Evolutionary conservation across 2,329 filamentous ascomycete genomes (phyloP), one percentile per base, ranked within the genome.

Genomic region (Rutstroemia sydowiana): DNA sequence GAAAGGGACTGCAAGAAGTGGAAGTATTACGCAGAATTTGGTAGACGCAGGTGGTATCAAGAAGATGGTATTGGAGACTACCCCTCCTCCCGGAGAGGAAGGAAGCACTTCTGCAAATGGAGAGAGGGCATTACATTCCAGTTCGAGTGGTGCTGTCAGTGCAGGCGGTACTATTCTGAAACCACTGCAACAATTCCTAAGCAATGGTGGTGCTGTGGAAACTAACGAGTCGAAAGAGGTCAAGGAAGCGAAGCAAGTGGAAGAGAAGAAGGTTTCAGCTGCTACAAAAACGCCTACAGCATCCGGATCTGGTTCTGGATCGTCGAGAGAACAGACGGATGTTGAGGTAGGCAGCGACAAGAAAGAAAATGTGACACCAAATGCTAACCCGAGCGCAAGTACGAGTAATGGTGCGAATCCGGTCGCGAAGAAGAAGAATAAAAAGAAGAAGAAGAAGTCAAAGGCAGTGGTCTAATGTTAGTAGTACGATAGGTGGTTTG

Each of bases 1-100:
- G 45, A 71, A 71, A 31, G 73, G 76, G 8, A 72, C 75, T 4
- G 82, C 83, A 5, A 76, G 85, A 52, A 88, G 83, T 59, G 87
- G 87, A 26, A 88, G 84, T 65, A 88, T 91, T 60, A 89, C 86
- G 0, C 86, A 91, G 68, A 87, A 86, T 55, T 73, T 87, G n/a
- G 72, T 90, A 51, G 84, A 91, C 62, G 74, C 84, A 2, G 81
- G 84, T 51, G 87, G 87, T 2, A 77, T 90, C 48, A 80, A 81
- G 57, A 92, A 92, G 69, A 79, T 89, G 41, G 79, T 92, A 1
- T 73, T 92, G 23, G 84, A 88, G 63, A 82, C 82, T 3, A 85
- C 26, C n/a, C 11, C 41, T n/a, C 20, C 28, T 37, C 34, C 28
- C 20, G 48, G 23, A 3, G 48, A 45, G 3, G 40, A 45, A 30